These are phyloP conservation scores for Colletotrichum spinosum DNA, from an alignment of 2,329 filamentous ascomycete species.

Conservation along the genomic window DNA sequence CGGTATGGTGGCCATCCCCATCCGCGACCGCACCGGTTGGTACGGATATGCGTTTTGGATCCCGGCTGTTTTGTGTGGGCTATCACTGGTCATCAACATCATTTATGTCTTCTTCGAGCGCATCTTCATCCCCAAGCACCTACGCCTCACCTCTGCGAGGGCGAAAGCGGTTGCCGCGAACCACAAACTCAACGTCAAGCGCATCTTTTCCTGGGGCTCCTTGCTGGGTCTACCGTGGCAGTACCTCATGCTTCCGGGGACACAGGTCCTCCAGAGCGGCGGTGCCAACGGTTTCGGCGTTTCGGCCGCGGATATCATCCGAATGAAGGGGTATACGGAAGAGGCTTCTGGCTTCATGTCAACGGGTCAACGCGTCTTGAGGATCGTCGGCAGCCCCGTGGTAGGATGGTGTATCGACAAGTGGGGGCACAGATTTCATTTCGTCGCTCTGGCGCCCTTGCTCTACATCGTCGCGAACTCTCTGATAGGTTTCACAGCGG, in stretches of 20 bases:
- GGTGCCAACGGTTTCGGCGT: conserved; percentile 38
- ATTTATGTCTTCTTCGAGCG: conserved; percentile 40
- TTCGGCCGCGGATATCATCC: conserved; percentile 40
- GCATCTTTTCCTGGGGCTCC: conserved; percentile 39
- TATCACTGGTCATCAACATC: conserved; percentile 37
- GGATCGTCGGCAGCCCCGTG: conserved; percentile 34
- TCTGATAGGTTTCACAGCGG: conserved; percentile 38
- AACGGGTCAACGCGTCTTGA: conserved; percentile 28
- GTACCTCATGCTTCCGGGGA: conserved; percentile 41
- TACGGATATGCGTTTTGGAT: conserved; percentile 43
- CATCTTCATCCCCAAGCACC: conserved; percentile 26
- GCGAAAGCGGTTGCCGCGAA: conserved; percentile 33
- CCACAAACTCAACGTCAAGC: conserved; percentile 1
- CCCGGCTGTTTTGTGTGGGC: conserved; percentile 39
- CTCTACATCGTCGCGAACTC: conserved; percentile 39
- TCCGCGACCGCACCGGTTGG: conserved; percentile 40
- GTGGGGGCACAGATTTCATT: conserved; percentile 39
- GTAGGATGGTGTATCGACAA: conserved; percentile 37
- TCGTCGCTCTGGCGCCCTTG: conserved; percentile 38
- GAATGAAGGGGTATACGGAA: conserved; percentile 41
- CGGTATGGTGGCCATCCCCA: conserved; percentile 42
- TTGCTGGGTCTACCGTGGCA: conserved; percentile 38
- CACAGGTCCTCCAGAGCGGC: conserved; percentile 40
- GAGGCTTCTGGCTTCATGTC: conserved; percentile 39
- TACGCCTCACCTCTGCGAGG: conserved; percentile 34